Evolutionary conservation across 2,329 filamentous ascomycete genomes (phyloP).

Genomic region (Colletotrichum liaoningense): DNA sequence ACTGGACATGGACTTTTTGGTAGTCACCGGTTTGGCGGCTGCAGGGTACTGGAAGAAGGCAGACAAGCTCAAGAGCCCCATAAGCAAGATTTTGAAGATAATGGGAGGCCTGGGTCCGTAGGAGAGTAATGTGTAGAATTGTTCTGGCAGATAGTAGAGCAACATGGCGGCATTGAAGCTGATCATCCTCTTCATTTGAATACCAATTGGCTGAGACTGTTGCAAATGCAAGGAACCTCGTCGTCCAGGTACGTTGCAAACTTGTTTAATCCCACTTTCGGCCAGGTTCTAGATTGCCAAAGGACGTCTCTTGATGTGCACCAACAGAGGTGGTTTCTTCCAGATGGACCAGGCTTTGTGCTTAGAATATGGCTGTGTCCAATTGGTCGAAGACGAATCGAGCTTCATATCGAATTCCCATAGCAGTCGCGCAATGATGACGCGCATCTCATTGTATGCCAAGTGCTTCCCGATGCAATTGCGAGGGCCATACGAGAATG

Average conservation of each 20-base stretch:
- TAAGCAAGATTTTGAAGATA: too few relatives aligned
- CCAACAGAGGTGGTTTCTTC: slow-evolving; percentile 40
- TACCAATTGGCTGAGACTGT: not conserved
- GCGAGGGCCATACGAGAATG: slow-evolving; percentile 22
- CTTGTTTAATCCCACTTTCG: too few relatives aligned
- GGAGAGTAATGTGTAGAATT: too few relatives aligned
- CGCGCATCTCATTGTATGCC: slow-evolving; percentile 61
- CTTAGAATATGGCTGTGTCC: slow-evolving; percentile 44
- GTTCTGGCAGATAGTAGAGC: not conserved
- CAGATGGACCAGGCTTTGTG: slow-evolving; percentile 53
- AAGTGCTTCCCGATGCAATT: slow-evolving; percentile 42
- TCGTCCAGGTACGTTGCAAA: too few relatives aligned
- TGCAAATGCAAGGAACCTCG: too few relatives aligned
- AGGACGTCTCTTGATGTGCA: not conserved
- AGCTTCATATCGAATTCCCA: slow-evolving; percentile 61
- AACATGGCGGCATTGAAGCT: too few relatives aligned
- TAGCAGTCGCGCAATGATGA: slow-evolving; percentile 58
- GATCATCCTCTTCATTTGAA: not conserved
- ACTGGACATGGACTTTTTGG: slow-evolving; percentile 18
- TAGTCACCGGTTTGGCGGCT: slow-evolving; percentile 7
- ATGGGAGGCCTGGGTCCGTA: too few relatives aligned
- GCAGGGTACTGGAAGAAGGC: not conserved
- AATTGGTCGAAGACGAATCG: slow-evolving; percentile 45
- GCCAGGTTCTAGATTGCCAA: not conserved
- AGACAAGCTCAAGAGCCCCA: not conserved